Base-by-base conservation (phyloP, 2,329 filamentous ascomycete species). In the Scedosporium minutisporum region DNA sequence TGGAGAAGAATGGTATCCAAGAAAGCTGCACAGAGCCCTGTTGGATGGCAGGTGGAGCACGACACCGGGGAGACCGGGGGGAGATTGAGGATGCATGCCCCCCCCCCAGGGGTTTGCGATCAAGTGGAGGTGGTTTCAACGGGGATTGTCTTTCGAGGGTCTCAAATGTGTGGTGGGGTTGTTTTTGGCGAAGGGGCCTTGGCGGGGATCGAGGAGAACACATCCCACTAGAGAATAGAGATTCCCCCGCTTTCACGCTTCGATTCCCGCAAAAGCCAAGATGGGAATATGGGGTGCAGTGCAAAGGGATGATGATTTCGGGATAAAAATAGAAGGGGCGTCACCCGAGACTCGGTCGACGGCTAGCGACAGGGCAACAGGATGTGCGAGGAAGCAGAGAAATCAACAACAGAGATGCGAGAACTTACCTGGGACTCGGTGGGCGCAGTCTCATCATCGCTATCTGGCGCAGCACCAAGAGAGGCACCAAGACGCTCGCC, bases 391-490 rank as follows among this genome's bases (percentile, higher is more conserved):
- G 62, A 64, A 66, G 1, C 9, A 64, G 64, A 65, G 63, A 65
- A 55, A 62, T 60, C 38, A 64, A 63, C 42, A 65, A 63, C 63
- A 66, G 67, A 62, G 41, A 58, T 33, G 58, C 57, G 41, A 66
- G 71, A 70, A 76, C 88, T 72, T 87, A 97, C 95, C 89, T 99
- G 93, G 72, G 88, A 92, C 81, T 99, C 95, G 67, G 93, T 96
- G 68, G 93, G 93, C 70, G 87, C 88, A 68, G 91, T 90, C 74
- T 97, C 95, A 87, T 99, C 95, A 74, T 99, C 95, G 76, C 95
- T 97, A 77, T 99, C 95, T 68, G 91, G 90, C 65, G 91, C 91
- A 69, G 92, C 91, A 70, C 91, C 91, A 66, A 96, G 82, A 68
- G 89, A 88, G 69, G 90, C 90, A 73, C 91, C 90, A 64, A 88